Evolutionary conservation across 75 land plant species (phyloP), one percentile per base, ranked within the genome.

Genomic region (Picea sitchensis): DNA sequence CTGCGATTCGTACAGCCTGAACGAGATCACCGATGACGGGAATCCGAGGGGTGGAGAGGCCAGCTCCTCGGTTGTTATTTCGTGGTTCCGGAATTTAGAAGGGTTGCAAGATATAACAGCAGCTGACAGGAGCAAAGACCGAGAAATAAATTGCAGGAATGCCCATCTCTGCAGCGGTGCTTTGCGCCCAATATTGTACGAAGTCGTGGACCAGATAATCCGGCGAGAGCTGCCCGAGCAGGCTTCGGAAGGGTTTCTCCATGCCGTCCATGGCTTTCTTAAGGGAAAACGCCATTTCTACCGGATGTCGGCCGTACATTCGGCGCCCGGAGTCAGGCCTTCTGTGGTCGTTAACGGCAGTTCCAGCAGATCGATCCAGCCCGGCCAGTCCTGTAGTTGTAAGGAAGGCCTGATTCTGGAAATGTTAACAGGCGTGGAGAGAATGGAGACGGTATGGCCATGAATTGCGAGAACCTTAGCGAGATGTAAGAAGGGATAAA

Each of bases 401-500:
- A 31, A 4, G 14, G 83, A 79, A 6, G 73, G 74, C 51, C 68
- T 60, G 8, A 76, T 26, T 36, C 36, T 67, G 5, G 71, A 32
- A 57, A 87, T 51, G 83, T 87, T 87, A 58, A 76, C 59, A 11
- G 83, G 86, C 0, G 89, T 82, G 17, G 89, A 79, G 7, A 87
- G 21, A 67, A 80, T 86, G 56, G 88, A 73, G 63, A 89, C 26
- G 17, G 20, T 56, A 54, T 80, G 58, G 6, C 86, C 86, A 18
- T 47, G 59, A 15, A 21, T 60, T 26, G 87, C 91, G 3, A 90
- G 57, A 34, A 60, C 26, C 76, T 81, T 84, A 79, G 92, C 75
- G 59, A 91, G 90, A 30, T 82, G 61, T 0, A 91, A 57, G 69
- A 81, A 86, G 14, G 92, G 92, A 14, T 84, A 36, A 3, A 44